A percentile compares a stretch with the other conserved stretches of the same genome.
Evolutionary conservation across 441 rosid genomes (phyloP).

Genomic region (California macrophylla): DNA sequence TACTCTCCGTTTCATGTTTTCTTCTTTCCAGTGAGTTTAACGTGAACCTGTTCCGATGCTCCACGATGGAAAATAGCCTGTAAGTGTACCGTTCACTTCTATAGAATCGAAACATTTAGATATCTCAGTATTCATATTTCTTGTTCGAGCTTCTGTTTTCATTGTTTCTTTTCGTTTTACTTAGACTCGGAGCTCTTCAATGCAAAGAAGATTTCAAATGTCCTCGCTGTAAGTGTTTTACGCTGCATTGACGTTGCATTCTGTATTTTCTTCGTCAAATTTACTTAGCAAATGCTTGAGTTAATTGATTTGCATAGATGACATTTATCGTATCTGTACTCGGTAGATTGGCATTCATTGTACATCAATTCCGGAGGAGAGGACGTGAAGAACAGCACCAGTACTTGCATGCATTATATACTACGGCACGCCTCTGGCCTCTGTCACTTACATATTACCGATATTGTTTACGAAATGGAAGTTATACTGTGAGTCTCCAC

Average conservation of each 20-base stretch:
- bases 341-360: slow-evolving; percentile 23
- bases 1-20: not conserved
- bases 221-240: slow-evolving; percentile 44
- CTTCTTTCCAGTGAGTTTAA: not conserved
- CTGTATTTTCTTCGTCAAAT: not conserved
- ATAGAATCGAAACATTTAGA: not conserved
- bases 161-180: slow-evolving; percentile 5
- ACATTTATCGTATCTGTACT: not conserved
- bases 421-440: slow-evolving; percentile 40
- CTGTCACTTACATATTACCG: slow-evolving; percentile 48
- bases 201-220: slow-evolving; percentile 52
- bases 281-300: not conserved
- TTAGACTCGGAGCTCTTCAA: slow-evolving; percentile 41
- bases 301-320: not conserved
- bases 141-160: not conserved
- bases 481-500: slow-evolving; percentile 45
- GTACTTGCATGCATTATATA: slow-evolving; percentile 29
- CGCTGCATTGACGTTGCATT: not conserved
- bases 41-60: slow-evolving; percentile 52
- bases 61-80: slow-evolving; percentile 24
- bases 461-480: slow-evolving; percentile 38
- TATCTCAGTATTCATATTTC: not conserved
- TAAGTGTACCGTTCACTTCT: slow-evolving; percentile 12
- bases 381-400: slow-evolving; percentile 13
- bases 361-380: slow-evolving; percentile 32